Evolutionary conservation across 2,329 filamentous ascomycete genomes (phyloP), one percentile per base, ranked within the genome.

Genomic region (Hymenoscyphus albidus): DNA sequence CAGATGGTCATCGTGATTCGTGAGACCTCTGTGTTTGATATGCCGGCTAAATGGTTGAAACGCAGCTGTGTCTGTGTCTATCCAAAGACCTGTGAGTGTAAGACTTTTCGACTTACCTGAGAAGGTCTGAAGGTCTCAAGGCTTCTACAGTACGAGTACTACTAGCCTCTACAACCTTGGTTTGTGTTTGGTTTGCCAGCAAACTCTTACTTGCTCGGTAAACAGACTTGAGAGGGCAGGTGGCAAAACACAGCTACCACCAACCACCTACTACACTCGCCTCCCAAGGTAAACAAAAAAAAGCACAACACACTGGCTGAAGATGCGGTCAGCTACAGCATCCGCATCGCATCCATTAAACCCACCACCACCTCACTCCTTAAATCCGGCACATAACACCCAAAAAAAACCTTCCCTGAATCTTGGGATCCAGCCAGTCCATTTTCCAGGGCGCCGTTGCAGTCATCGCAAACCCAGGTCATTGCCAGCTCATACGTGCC

Each of bases 401-500:
- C 48, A 54, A 54, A 54, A 13, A 27, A 5, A 13, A 13, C 48
- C 48, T 13, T 27, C 48, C 35, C 35, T 35, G 35, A 35, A 5
- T 27, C 22, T 54, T 54, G 48, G 18, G 9, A 35, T 10, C 35
- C 44, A 62, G 39, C 54, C 35, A 35, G 38, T 44, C 32, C 58
- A 27, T 42, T 27, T 40, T 44, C 48, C 22, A 22, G 48, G 18
- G 18, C 48, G 22, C 18, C 54, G 32, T 39, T 31, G 6, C 44
- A 6, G 13, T 7, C 18, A 22, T 27, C 54, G 54, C n/a, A 57
- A 6, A 14, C 58, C 58, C 58, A 39, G 38, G 38, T 59, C 58
- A 10, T 35, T 59, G 58, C 58, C 58, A 59, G 40, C 58, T 59
- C 58, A 59, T 40, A 59, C 58, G 16, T 59, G 58, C 58, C 58